Evolutionary conservation across 441 rosid species (phyloP).

Genomic region (Populus hybrid): DNA sequence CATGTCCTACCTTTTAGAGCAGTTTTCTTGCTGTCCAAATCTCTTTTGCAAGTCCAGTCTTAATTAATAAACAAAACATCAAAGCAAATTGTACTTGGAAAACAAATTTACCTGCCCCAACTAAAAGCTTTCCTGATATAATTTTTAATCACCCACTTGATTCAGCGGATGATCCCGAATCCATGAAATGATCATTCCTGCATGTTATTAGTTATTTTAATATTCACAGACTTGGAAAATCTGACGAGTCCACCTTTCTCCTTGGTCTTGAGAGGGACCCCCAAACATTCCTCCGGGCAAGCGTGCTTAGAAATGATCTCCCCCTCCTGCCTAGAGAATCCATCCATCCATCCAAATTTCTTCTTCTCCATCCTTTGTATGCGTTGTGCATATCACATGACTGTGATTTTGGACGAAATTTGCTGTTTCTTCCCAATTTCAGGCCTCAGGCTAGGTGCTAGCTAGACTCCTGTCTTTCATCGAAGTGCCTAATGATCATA

Average conservation of each 20-base stretch:
- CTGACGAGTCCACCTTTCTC: not conserved
- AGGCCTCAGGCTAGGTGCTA: not conserved
- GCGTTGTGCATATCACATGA: not conserved
- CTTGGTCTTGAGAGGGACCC: constrained; percentile 13
- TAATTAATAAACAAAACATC: not conserved
- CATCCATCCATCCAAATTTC: not conserved
- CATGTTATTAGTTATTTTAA: constrained; percentile 3
- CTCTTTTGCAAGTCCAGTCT: not conserved
- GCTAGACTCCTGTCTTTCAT: not conserved
- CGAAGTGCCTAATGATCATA: not conserved
- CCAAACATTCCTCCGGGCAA: constrained; percentile 26
- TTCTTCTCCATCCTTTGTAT: not conserved
- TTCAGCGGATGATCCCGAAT: constrained; percentile 18
- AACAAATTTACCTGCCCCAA: constrained; percentile 54
- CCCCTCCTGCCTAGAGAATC: constrained; percentile 8
- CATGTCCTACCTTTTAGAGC: not conserved
- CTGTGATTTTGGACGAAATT: not conserved
- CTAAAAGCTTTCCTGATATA: constrained; percentile 40
- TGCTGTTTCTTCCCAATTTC: not conserved
- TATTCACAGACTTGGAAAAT: constrained; percentile 14
- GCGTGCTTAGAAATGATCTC: constrained; percentile 24
- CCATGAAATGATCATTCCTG: constrained; percentile 8
- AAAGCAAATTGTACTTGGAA: constrained; percentile 24
- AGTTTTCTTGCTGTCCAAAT: not conserved
- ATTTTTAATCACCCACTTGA: constrained; percentile 23